Evolutionary conservation across 352 stramenopile genomes (phyloP).

Genomic region (Thalassiosira oceanica): DNA sequence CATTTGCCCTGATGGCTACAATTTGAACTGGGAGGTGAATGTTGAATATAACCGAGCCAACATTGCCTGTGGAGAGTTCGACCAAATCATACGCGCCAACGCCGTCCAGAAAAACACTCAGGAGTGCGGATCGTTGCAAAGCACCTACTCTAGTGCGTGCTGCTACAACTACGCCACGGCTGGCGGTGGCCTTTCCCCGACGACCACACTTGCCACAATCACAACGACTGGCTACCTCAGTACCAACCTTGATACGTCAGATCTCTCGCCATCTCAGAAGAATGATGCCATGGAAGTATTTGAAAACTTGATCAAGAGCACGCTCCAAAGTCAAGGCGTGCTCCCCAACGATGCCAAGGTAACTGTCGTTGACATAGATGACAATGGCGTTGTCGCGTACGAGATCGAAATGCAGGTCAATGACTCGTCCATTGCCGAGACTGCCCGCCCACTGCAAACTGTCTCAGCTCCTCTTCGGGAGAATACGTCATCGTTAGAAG

Average conservation of each 20-base stretch:
- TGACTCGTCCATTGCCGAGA: neutral
- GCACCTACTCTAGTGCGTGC: conserved; percentile 55
- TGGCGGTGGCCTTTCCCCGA: neutral
- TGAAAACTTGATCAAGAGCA: conserved; percentile 13
- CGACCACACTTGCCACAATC: conserved; percentile 14
- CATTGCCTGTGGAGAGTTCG: conserved; percentile 56
- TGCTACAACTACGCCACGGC: conserved; percentile 62
- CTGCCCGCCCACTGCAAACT: neutral
- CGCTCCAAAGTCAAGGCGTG: conserved; percentile 15
- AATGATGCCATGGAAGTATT: conserved; percentile 36
- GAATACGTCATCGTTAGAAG: neutral
- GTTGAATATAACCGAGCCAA: conserved; percentile 52
- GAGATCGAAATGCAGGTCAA: conserved; percentile 3
- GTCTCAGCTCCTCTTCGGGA: neutral
- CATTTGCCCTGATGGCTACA: conserved; percentile 52
- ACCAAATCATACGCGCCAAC: conserved; percentile 45
- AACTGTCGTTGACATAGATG: conserved; percentile 17
- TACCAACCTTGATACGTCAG: conserved; percentile 38
- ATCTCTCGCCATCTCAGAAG: conserved; percentile 22
- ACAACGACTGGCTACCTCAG: conserved; percentile 27
- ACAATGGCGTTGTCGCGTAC: conserved; percentile 12
- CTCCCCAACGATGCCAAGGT: conserved; percentile 2
- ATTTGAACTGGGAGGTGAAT: conserved; percentile 60
- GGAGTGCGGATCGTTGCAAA: conserved; percentile 45
- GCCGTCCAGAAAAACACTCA: conserved; percentile 38